phyloP scores from a whole-genome alignment of 2,329 filamentous ascomycete genomes.

The Penicillium sp. region DNA sequence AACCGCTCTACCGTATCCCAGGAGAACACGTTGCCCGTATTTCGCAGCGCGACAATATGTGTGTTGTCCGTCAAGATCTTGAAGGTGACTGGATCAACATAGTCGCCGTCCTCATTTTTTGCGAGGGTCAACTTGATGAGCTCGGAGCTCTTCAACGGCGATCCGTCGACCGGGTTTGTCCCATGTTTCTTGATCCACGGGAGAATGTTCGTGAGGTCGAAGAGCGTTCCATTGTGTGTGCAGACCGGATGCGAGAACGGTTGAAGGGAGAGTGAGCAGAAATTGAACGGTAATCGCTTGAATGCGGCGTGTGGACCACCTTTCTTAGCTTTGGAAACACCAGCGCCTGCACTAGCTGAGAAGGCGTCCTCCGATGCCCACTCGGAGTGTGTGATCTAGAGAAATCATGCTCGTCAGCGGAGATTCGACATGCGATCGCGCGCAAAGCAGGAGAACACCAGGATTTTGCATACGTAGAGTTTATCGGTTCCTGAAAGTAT shows the following conservation, averaged over 20 bases:
- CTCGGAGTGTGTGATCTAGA: constrained; percentile 90
- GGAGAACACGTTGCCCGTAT: constrained; percentile 91
- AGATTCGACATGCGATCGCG: constrained; percentile 15
- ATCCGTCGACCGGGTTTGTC: constrained; percentile 86
- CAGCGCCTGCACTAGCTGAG: constrained; percentile 75
- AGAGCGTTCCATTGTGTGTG: constrained; percentile 82
- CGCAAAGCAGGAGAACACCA: background rate
- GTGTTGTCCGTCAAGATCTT: constrained; percentile 99
- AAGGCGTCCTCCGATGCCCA: constrained; percentile 92
- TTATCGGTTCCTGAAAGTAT: constrained; percentile 49
- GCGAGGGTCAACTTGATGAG: constrained; percentile 89
- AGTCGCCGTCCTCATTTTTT: constrained; percentile 87
- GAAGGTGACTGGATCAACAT: constrained; percentile 94
- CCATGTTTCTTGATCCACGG: constrained; percentile 92
- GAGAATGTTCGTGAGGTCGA: constrained; percentile 91
- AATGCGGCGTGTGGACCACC: constrained; percentile 65
- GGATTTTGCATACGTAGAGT: constrained; percentile 45
- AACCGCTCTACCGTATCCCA: constrained; percentile 94
- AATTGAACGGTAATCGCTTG: constrained; percentile 93
- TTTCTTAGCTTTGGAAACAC: constrained; percentile 57
- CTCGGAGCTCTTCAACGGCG: constrained; percentile 75
- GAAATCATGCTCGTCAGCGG: constrained; percentile 17
- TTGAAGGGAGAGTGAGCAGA: constrained; percentile 92
- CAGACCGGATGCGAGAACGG: constrained; percentile 95
- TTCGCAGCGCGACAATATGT: constrained; percentile 85